Evolutionary conservation across 176 grass and related monocot species (phyloP).

Genomic region (Zizania latifolia): DNA sequence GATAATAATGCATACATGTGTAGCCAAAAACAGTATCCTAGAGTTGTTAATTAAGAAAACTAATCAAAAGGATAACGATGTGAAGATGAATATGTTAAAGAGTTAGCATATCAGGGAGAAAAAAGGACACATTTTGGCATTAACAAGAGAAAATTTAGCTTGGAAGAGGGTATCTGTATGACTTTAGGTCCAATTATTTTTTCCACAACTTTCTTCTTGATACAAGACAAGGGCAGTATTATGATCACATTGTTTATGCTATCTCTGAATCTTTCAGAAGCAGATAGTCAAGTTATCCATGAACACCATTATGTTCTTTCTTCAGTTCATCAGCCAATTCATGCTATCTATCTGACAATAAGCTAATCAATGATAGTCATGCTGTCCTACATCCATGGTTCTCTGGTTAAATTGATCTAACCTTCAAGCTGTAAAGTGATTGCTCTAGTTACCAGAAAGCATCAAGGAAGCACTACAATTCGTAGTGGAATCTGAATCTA

Average conservation of each 20-base stretch:
- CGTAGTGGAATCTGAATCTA: constrained; percentile 31
- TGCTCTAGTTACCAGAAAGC: constrained; percentile 16
- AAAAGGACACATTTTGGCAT: background rate
- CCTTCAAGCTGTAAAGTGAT: background rate
- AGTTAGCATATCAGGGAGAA: background rate
- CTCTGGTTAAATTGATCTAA: background rate
- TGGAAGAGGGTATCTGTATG: background rate
- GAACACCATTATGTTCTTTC: background rate
- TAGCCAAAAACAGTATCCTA: background rate
- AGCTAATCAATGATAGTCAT: background rate
- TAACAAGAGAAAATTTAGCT: background rate
- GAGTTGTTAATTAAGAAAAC: background rate
- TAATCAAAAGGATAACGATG: background rate
- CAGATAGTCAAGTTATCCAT: background rate
- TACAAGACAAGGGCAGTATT: background rate
- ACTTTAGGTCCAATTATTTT: background rate
- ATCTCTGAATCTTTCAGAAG: background rate
- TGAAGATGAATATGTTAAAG: background rate
- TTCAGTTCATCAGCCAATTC: background rate
- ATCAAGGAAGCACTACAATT: background rate
- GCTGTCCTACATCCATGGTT: background rate
- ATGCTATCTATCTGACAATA: background rate
- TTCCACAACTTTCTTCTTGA: background rate
- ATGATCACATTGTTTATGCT: background rate
- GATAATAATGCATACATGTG: background rate